A percentile compares a stretch with the other conserved stretches of the same genome.
Evolutionary conservation across 1,139 yeast species (phyloP).

Genomic region (Suhomyces bribrorum): DNA sequence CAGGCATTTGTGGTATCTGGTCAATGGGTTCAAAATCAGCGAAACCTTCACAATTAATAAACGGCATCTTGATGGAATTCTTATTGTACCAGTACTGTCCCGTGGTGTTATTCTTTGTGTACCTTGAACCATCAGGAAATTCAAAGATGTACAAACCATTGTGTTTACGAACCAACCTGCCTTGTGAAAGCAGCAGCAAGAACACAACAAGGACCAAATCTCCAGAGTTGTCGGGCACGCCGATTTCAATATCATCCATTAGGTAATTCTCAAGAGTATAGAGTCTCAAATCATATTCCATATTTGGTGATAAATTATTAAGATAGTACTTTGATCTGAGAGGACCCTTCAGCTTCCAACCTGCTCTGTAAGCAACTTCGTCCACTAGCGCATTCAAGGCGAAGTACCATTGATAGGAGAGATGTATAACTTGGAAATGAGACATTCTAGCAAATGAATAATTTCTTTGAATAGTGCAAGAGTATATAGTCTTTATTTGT

Average conservation of each 20-base stretch:
- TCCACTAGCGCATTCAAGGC: neutral
- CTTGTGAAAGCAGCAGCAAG: conserved; percentile 1
- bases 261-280: neutral
- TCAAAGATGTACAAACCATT: neutral
- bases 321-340: too few relatives aligned
- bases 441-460: neutral
- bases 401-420: neutral
- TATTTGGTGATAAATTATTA: neutral
- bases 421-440: neutral
- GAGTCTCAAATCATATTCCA: neutral
- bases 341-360: neutral
- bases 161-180: neutral
- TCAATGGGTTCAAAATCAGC: neutral
- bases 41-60: neutral
- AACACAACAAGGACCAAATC: neutral
- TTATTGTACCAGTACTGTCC: neutral
- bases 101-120: too few relatives aligned
- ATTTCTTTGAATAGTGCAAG: too few relatives aligned
- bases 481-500: too few relatives aligned
- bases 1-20: neutral
- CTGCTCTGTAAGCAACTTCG: neutral
- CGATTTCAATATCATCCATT: neutral
- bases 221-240: neutral
- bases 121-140: conserved; percentile 1
- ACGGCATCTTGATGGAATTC: neutral